phyloP scores from a whole-genome alignment of 139 green algal genomes.

The Picochlorum sp. region DNA sequence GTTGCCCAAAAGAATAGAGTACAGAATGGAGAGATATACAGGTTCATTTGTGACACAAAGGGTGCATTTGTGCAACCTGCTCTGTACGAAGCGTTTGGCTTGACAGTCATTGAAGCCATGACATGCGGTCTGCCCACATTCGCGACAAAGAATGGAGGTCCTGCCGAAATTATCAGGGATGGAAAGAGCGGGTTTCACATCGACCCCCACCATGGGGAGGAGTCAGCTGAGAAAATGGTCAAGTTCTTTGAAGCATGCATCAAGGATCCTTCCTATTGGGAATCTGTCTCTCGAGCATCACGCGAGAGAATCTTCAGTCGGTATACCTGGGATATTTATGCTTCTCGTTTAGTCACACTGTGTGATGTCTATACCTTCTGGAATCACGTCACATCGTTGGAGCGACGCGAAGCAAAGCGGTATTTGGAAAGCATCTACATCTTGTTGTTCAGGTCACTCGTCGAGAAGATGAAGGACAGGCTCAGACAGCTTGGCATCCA shows the following conservation, averaged over 20 bases:
- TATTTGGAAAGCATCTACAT: slow-evolving; percentile 76
- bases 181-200: slow-evolving; percentile 71
- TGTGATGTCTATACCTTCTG: slow-evolving; percentile 57
- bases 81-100: slow-evolving; percentile 71
- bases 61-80: slow-evolving; percentile 73
- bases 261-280: slow-evolving; percentile 38
- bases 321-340: slow-evolving; percentile 76
- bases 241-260: slow-evolving; percentile 69
- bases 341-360: slow-evolving; percentile 60
- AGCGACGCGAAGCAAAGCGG: slow-evolving; percentile 51
- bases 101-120: slow-evolving; percentile 78
- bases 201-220: slow-evolving; percentile 60
- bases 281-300: slow-evolving; percentile 29
- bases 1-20: slow-evolving; percentile 62
- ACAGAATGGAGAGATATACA: slow-evolving; percentile 65
- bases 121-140: slow-evolving; percentile 67
- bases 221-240: slow-evolving; percentile 51
- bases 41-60: slow-evolving; percentile 56
- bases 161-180: slow-evolving; percentile 66
- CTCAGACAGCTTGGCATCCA: no score
- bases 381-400: slow-evolving; percentile 58
- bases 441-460: slow-evolving; percentile 42
- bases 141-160: slow-evolving; percentile 56
- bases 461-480: slow-evolving; percentile 24
- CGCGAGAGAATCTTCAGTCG: slow-evolving; percentile 33